Base-by-base conservation (phyloP, 2,329 filamentous ascomycete genomes). In the Beauveria caledonica region DNA sequence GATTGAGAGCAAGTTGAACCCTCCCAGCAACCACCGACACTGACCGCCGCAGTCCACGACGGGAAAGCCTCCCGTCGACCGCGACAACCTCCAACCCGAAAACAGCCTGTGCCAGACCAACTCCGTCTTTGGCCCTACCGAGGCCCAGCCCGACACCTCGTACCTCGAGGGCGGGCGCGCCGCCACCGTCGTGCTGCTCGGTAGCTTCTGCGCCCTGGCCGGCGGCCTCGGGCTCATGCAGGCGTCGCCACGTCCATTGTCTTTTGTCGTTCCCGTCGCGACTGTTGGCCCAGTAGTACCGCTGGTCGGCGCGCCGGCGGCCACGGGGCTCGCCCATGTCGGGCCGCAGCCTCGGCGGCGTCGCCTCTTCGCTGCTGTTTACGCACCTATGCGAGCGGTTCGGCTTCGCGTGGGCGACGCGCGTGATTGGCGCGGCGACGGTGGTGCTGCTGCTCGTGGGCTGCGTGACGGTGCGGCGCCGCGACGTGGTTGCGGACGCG, bases 281-380 rank as follows among this genome's bases (percentile, higher is more conserved):
- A 83, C 86, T 19, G 83, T 92, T 45, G 87, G 87, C 0, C 0
- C 90, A 93, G 69, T 93, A 84, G 74, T 95, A 94, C 76, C 80
- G 85, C 21, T 71, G 70, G 15, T n/a, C 85, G 84, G 57, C 83
- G 90, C n/a, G 90, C 86, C 3, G 80, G 80, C 88, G 55, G 89
- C 90, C 9, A 92, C 87, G 1, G 90, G 90, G 15, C 78, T 93
- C 48, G 89, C 89, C 89, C 17, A 82, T 87, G 3, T 86, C 86
- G 0, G 87, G 89, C 2, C 85, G 85, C 0, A 76, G 74, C 7
- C 63, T 80, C 17, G 87, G 86, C 33, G 86, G 86, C 19, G 80
- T 89, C 45, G 72, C 82, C 2, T 88, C 87, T 60, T 77, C 77
- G 4, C 67, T 80, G 15, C 67, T 77, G 55, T 69, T 80, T 58